Conservation (phyloP, 2,329 filamentous ascomycete genomes). For the Fusarium agapanthi region DNA sequence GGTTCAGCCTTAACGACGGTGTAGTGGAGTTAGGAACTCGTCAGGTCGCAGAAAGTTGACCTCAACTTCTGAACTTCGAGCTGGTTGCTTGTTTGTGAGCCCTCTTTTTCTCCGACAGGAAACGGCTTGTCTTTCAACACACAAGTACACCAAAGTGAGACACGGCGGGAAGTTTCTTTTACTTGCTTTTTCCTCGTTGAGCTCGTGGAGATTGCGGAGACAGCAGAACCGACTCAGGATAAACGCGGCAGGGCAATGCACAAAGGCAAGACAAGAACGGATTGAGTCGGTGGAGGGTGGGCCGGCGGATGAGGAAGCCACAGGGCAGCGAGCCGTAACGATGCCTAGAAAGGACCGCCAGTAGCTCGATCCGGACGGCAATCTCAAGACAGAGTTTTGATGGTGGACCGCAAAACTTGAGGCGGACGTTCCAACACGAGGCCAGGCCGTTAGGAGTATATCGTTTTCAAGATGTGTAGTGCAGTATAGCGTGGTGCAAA, state of each 20-base stretch:
- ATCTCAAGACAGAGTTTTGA: constrained; percentile 30
- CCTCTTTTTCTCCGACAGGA: constrained; percentile 12
- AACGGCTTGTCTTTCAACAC: constrained; percentile 30
- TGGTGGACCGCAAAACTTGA: constrained; percentile 25
- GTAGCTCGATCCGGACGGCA: constrained; percentile 36
- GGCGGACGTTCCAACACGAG: constrained; percentile 38
- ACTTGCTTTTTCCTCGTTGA: constrained; percentile 37
- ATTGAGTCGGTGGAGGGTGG: constrained; percentile 33
- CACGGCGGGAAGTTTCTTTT: constrained; percentile 35
- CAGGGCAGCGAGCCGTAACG: constrained; percentile 27
- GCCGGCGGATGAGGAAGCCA: constrained; percentile 29
- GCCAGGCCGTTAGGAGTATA: constrained; percentile 40
- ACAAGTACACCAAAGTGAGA: constrained; percentile 35
- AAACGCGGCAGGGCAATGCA: constrained; percentile 30
- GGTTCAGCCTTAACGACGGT: constrained; percentile 20
- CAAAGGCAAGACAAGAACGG: constrained; percentile 26
- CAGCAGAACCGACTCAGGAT: constrained; percentile 21
- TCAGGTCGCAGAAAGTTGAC: constrained; percentile 24
- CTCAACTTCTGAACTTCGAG: constrained; percentile 23
- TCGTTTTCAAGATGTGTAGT: constrained; percentile 28
- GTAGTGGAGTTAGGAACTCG: constrained; percentile 17
- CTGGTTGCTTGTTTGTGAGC: constrained; percentile 25
- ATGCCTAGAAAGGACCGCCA: constrained; percentile 26
- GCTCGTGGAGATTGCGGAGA: constrained; percentile 40
- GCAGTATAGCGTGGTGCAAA: constrained; percentile 20